These are phyloP conservation scores for Saccharomycopsis sp. DNA, from an alignment of 805 yeast species.

Conservation along the genomic window DNA sequence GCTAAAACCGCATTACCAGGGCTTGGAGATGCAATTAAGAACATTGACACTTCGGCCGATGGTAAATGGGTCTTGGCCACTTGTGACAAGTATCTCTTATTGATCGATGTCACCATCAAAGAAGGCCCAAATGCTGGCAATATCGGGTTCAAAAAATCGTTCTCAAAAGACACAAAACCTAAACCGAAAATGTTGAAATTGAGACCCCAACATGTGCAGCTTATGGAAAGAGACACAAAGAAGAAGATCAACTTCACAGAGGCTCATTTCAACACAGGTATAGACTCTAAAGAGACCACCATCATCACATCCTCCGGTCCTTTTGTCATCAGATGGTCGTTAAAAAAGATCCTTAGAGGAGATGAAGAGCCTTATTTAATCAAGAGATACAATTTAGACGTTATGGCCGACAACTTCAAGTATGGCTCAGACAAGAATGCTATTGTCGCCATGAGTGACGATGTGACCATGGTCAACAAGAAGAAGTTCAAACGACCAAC, in stretches of 20 bases:
- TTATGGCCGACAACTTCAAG: conserved; percentile 73
- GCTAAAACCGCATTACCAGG: conserved; percentile 82
- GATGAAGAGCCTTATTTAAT: conserved; percentile 54
- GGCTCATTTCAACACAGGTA: conserved; percentile 72
- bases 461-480: conserved; percentile 64
- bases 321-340: conserved; percentile 74
- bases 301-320: conserved; percentile 79
- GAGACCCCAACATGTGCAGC: conserved; percentile 65
- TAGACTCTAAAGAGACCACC: conserved; percentile 56
- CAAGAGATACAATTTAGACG: conserved; percentile 50
- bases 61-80: conserved; percentile 83
- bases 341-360: conserved; percentile 50
- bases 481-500: conserved; percentile 54
- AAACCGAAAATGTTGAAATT: conserved; percentile 61
- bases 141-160: conserved; percentile 59
- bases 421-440: conserved; percentile 67
- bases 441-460: conserved; percentile 67
- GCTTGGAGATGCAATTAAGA: conserved; percentile 66
- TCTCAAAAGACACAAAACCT: conserved; percentile 60
- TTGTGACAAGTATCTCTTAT: conserved; percentile 60
- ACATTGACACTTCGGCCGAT: conserved; percentile 66
- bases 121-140: conserved; percentile 53
- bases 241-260: conserved; percentile 53
- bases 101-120: conserved; percentile 60
- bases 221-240: conserved; percentile 45